Evolutionary conservation across 495 filamentous ascomycete species (phyloP).

Genomic region (Annulohypoxylon moriforme): DNA sequence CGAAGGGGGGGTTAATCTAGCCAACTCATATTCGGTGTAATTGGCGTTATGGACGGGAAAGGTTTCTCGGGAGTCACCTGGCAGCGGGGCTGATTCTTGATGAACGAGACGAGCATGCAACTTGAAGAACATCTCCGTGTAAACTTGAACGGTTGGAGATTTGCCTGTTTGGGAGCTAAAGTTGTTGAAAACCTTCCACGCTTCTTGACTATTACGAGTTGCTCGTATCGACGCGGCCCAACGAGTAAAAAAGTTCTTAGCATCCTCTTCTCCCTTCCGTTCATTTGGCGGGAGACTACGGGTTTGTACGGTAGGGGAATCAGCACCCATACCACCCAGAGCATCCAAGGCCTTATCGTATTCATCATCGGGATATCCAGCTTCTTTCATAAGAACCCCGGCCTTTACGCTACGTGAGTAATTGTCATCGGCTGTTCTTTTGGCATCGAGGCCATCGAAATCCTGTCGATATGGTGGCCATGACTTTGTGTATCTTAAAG

Average conservation of each 20-base stretch:
- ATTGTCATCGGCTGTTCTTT: slow-evolving; percentile 53
- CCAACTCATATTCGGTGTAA: slow-evolving; percentile 57
- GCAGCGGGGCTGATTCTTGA: slow-evolving; percentile 39
- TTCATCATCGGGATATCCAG: slow-evolving; percentile 51
- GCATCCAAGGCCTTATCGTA: slow-evolving; percentile 52
- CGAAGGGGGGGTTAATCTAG: slow-evolving; percentile 54
- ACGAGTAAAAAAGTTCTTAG: slow-evolving; percentile 42
- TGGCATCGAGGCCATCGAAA: slow-evolving; percentile 59
- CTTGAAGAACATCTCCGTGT: slow-evolving; percentile 60
- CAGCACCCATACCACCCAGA: slow-evolving; percentile 52
- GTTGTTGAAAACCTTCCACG: slow-evolving; percentile 56
- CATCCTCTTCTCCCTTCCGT: slow-evolving; percentile 37
- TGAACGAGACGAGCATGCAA: slow-evolving; percentile 43
- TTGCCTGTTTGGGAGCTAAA: slow-evolving; percentile 43
- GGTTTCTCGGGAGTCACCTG: slow-evolving; percentile 53
- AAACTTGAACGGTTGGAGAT: slow-evolving; percentile 49
- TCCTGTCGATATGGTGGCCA: slow-evolving; percentile 60
- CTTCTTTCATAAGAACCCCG: slow-evolving; percentile 53
- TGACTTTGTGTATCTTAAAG: slow-evolving; percentile 52
- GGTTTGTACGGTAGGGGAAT: slow-evolving; percentile 57
- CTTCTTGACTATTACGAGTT: slow-evolving; percentile 58
- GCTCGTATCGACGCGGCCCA: slow-evolving; percentile 56
- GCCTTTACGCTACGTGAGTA: slow-evolving; percentile 55
- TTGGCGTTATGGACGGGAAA: slow-evolving; percentile 55
- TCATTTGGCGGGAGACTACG: slow-evolving; percentile 42